A percentile compares a stretch with the other conserved stretches of the same genome.
These are phyloP conservation scores for Xylaria intraflava DNA, from an alignment of 495 filamentous ascomycete genomes.

Conservation along the genomic window DNA sequence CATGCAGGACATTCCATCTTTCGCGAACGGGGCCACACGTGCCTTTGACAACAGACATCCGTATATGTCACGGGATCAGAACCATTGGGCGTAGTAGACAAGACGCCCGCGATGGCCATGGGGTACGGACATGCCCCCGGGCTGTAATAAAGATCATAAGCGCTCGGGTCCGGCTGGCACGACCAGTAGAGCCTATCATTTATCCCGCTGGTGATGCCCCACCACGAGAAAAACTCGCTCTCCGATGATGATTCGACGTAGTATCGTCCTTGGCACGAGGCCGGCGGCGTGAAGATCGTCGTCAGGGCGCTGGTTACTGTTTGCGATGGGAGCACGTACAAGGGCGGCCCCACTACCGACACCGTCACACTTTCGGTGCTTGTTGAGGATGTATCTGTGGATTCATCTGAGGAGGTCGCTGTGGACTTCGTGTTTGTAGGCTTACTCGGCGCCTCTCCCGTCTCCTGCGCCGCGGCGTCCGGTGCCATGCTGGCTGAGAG, in stretches of 20 bases:
- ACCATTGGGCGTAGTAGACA: neutral
- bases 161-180: neutral
- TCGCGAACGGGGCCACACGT: neutral
- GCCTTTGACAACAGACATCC: slow-evolving; percentile 4
- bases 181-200: neutral
- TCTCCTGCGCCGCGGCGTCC: no score
- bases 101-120: neutral
- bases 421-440: no score
- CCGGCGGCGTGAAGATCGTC: neutral
- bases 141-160: neutral
- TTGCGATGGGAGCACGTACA: neutral
- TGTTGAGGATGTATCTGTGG: no score
- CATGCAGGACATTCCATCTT: neutral
- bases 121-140: neutral
- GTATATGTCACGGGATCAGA: neutral
- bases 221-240: neutral
- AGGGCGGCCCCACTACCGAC: no score
- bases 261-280: neutral
- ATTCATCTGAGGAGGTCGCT: no score
- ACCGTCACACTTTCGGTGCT: no score
- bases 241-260: neutral
- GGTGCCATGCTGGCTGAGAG: no score
- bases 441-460: no score
- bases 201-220: neutral
- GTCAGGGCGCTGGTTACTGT: neutral